A percentile compares a stretch with the other conserved stretches of the same genome.
These are phyloP conservation scores for Chrysoporthe cubensis DNA, from an alignment of 2,329 filamentous ascomycete species.

Conservation along the genomic window DNA sequence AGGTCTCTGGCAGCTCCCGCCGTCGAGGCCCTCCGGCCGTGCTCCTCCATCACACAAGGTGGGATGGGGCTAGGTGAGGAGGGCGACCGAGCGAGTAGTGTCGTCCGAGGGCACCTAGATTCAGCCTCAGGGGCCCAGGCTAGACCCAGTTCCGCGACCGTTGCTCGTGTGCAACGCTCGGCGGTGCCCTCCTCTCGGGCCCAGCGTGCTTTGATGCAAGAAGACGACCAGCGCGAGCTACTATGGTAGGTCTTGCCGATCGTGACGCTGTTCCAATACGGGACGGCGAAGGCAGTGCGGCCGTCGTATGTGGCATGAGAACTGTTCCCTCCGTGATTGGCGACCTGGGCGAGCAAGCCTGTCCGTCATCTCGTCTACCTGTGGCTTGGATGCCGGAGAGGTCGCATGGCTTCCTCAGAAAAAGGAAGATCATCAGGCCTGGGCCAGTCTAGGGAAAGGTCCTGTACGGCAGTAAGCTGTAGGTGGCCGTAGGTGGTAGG, in stretches of 20 bases:
- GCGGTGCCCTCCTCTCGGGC: not conserved
- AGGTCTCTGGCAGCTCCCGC: not conserved
- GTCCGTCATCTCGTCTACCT: not conserved
- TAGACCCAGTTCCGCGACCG: not conserved
- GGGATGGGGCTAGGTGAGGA: not conserved
- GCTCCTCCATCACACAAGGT: not conserved
- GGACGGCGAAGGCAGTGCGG: not conserved
- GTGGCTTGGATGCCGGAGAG: conserved; percentile 13
- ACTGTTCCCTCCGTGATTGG: not conserved
- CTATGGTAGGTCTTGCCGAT: conserved; percentile 3
- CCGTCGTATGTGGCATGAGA: not conserved
- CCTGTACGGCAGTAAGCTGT: not conserved
- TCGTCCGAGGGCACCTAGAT: not conserved
- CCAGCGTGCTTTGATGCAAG: not conserved
- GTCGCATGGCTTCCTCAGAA: not conserved
- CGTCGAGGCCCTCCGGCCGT: not conserved
- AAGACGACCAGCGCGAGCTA: not conserved
- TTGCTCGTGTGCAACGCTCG: conserved; percentile 3
- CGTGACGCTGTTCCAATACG: not conserved
- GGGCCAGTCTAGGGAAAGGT: not conserved
- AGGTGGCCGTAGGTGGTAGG: not conserved
- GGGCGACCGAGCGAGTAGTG: not conserved
- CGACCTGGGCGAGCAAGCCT: not conserved
- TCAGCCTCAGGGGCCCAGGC: not conserved
- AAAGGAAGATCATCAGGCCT: not conserved